Evolutionary conservation across 169 alveolate genomes (phyloP), one percentile per base, ranked within the genome.

Genomic region (Plasmodium relictum): DNA sequence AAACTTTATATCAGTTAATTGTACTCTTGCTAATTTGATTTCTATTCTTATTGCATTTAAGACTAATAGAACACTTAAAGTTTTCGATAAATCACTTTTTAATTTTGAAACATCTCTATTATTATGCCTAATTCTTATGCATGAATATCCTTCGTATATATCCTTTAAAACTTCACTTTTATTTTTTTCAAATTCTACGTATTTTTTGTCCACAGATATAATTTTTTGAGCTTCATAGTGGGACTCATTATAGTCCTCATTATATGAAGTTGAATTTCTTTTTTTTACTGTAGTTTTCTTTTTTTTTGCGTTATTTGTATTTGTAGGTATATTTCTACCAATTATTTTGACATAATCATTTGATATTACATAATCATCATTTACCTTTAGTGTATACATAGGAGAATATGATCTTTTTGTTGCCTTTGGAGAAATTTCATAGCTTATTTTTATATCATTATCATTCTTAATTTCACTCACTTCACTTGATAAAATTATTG

Each of bases 91-190:
- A 26, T 41, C 31, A 56, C 89, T 78, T 58, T 78, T 78, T 44
- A 78, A 45, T 65, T 78, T 78, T 37, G 89, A 78, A 22, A 78
- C 26, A 58, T 78, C 89, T 45, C 89, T 78, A 65, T 78, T 78
- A 78, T 65, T 37, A 78, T 78, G 89, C 24, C 44, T 78, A 7
- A 78, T 63, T 78, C 89, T 78, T 78, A 78, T 78, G 22, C 89
- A 78, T 78, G 89, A 42, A 50, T 78, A 65, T 1, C 89, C 89
- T 70, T 78, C 89, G n/a, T 78, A 58, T n/a, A 78, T 78, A 41
- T 78, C 89, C 63, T 78, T 78, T 63, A 78, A 78, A 26, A 78
- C 74, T 45, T 78, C 89, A 78, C 71, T 48, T 44, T 78, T 78
- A 56, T 24, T 20, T 37, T 78, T 78, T 18, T 78, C 78, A 44